Base-by-base conservation (phyloP, 2,329 filamentous ascomycete species). In the Trichoderma sp. region DNA sequence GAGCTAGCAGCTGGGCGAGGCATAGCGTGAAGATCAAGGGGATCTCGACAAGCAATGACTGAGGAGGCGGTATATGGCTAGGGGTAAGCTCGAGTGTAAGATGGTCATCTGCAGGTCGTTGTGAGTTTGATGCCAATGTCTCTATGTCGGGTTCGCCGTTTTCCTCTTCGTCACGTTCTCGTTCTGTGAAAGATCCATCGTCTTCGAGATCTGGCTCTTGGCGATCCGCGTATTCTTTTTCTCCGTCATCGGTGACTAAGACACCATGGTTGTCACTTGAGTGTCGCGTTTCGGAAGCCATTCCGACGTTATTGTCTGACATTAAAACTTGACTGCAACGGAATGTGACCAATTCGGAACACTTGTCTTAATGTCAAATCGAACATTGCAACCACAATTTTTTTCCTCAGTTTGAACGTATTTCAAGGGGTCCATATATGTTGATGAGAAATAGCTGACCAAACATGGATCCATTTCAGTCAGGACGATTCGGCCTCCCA, bases 1-100 rank as follows among this genome's bases (percentile, higher is more conserved):
- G 79, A 14, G 78, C 77, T 50, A 80, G 68, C 33, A 80, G 76
- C 65, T 80, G 78, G n/a, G 78, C 71, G 27, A 76, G 76, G 73
- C 79, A 80, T 72, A 80, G 53, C 18, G 72, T 75, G 56, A 75
- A n/a, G 27, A 75, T 64, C 27, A 75, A 75, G 16, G 72, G 72
- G 16, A 75, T 56, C n/a, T 75, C 72, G 21, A 68, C 24, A 5
- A 27, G 24, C 9, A 69, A 38, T 16, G 72, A 69, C 3, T 62
- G 21, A 14, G 72, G 72, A n/a, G 53, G 64, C 56, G 33, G 64
- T 14, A 75, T 63, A 38, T 14, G 62, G 65, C 72, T 75, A 35
- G 72, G 64, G 18, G 64, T 75, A 9, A 69, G 65, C 35, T 69
- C 14, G 64, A 75, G 53, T 6, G 72, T 14, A n/a, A 73, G 71